Base-by-base conservation (phyloP, 805 yeast genomes). In the Yarrowia osloensis region DNA sequence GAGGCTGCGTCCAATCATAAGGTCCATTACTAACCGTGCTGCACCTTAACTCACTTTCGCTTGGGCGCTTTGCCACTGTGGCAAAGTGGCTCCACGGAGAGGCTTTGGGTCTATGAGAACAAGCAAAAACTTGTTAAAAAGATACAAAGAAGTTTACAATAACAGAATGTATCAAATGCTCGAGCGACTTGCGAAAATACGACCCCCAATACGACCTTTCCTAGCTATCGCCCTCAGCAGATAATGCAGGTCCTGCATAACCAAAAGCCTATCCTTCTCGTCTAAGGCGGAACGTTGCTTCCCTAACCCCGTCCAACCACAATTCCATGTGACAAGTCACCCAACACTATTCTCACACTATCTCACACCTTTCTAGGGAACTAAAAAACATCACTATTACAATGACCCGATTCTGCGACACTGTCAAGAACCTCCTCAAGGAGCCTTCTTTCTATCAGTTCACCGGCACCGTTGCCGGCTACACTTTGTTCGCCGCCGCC, bases 361-460 rank as follows among this genome's bases (percentile, higher is more conserved):
- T n/a, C n/a, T n/a, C n/a, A n/a, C n/a, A n/a, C n/a, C 67, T 29
- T n/a, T 24, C 28, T 13, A 33, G 55, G 35, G 26, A 44, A 22
- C 66, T 42, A 54, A 59, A 59, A 59, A 40, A n/a, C 37, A 28
- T 4, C 33, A 17, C 52, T 9, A 8, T 21, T 31, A 44, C 33
- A 29, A 49, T 37, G 62, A 46, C 67, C n/a, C 67, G 44, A 49
- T 63, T 63, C 47, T 46, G 61, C 46, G 37, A 46, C 33, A 49
- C 61, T 28, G 21, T 61, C 40, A 61, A 61, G 63, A 57, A 49
- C 19, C 63, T 57, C 28, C 19, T 57, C 63, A 57, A 57, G 63
- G 63, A 57, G 63, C 63, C 63, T 22, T 57, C 63, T 26, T 57
- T 57, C 63, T 57, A 57, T 37, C 63, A 57, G 42, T 57, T 57